Evolutionary conservation across 1,284 basidiomycete genomes (phyloP), one percentile per base, ranked within the genome.

Genomic region (Cutaneotrichosporon curvatum): DNA sequence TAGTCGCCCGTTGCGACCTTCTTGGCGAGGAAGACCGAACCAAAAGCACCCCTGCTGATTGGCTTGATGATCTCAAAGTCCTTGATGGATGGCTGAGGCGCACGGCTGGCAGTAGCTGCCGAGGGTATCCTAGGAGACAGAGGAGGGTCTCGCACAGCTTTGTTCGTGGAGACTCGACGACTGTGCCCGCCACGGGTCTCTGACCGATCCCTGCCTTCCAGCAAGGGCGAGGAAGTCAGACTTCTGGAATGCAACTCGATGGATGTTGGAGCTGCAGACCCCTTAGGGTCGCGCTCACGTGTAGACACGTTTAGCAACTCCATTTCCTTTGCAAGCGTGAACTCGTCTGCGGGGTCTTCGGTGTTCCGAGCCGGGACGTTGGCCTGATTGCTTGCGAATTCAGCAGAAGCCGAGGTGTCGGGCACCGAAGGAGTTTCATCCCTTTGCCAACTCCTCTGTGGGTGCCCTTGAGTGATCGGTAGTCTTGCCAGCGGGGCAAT

Each of bases 21-120:
- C 76, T 94, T 95, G 28, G 95, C 89, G 32, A 99, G 78, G 71
- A 95, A 99, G 40, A 99, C 95, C 14, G 91, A 94, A 12, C 95
- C 95, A 64, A 96, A 99, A 2, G 95, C 95, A 44, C 95, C 95
- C 66, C 98, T 96, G 70, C 88, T 92, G 72, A 99, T 99, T 3
- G 95, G 95, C 72, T 99, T 98, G 76, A 99, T 91, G 63, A 99
- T 85, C 67, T 97, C 91, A 63, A 99, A 99, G 72, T 99, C 95
- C 70, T 90, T 96, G 75, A 98, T 97, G 3, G 91, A 92, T 1
- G 94, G 85, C 0, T 87, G 84, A 7, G 83, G 83, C 12, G 86
- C 81, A 21, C 89, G 80, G 12, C 87, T 79, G 25, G 84, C 35
- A 2, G 45, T 25, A 4, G 22, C 37, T 2, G 73, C 1, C 88